Base-by-base conservation (phyloP, 1,139 yeast species). In the Saccharomyces uvarum region DNA sequence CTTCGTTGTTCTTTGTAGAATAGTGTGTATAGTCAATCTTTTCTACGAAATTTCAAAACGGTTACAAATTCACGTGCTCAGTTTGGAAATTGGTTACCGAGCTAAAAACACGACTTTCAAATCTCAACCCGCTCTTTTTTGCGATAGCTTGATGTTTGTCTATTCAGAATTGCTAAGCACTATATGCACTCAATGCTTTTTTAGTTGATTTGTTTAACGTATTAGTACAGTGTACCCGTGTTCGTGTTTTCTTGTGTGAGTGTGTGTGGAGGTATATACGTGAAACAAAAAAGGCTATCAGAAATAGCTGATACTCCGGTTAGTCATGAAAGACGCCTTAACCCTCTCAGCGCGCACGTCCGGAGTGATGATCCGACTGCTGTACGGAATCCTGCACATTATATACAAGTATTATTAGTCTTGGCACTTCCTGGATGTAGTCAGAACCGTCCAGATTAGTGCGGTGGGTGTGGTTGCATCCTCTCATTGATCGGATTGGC, bases 291-390 rank as follows among this genome's bases (percentile, higher is more conserved):
- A 38, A 38, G 24, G 19, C 24, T 38, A 38, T 38, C 24, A 14
- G 24, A 38, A 38, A 38, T 38, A 16, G 44, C 19, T 19, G 24
- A 38, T 24, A 14, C 44, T 38, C 19, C 44, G 44, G 44, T 38
- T 38, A 38, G 24, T 38, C 16, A 16, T 19, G 44, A 14, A 38
- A 38, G 44, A 24, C 24, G 44, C 24, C 44, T 38, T 19, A 19
- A 38, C 44, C 44, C 44, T 38, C 44, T 38, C 44, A 38, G 13
- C 44, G 44, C 44, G 44, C 44, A 38, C 44, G 44, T 38, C 24
- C 44, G 44, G 24, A 38, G 44, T 38, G 44, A 38, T 38, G 21
- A 19, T 6, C 24, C 24, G 7, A 38, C n/a, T 38, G 9, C 24
- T 26, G 49, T n/a, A 41, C 46, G 9, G 46, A 31, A 44, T 41